These are phyloP conservation scores for Boletus coccyginus DNA, from an alignment of 768 basidiomycete genomes.

Conservation along the genomic window DNA sequence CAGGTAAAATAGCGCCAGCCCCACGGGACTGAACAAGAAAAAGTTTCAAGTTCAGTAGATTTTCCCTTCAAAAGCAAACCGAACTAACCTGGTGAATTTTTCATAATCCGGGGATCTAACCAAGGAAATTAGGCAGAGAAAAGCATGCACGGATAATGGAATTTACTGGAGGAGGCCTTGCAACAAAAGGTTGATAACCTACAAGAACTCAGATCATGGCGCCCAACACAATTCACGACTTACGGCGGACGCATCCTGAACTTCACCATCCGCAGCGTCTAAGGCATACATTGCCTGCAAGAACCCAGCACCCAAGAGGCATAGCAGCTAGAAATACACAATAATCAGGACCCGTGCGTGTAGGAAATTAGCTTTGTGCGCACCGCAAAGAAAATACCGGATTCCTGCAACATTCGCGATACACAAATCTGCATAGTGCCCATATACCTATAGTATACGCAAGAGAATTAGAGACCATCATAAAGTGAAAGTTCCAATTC, in stretches of 20 bases:
- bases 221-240: conserved; percentile 15
- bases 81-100: conserved; percentile 50
- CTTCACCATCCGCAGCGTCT: conserved; percentile 84
- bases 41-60: neutral
- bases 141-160: neutral
- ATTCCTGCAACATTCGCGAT: conserved; percentile 89
- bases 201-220: conserved; percentile 2
- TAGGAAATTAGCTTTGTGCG: conserved; percentile 15
- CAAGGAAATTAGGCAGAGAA: neutral
- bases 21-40: conserved; percentile 41
- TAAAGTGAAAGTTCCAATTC: conserved; percentile 10
- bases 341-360: neutral
- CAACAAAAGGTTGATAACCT: conserved; percentile 71
- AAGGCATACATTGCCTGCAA: conserved; percentile 84
- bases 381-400: conserved; percentile 89
- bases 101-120: conserved; percentile 63
- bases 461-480: neutral
- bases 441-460: conserved; percentile 55
- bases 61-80: neutral
- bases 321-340: conserved; percentile 56
- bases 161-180: conserved; percentile 78
- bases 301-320: conserved; percentile 82
- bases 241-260: conserved; percentile 51
- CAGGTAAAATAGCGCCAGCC: conserved; percentile 78
- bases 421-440: conserved; percentile 95